Evolutionary conservation across 2,329 filamentous ascomycete species (phyloP).

Genomic region (Colletotrichum salicis): DNA sequence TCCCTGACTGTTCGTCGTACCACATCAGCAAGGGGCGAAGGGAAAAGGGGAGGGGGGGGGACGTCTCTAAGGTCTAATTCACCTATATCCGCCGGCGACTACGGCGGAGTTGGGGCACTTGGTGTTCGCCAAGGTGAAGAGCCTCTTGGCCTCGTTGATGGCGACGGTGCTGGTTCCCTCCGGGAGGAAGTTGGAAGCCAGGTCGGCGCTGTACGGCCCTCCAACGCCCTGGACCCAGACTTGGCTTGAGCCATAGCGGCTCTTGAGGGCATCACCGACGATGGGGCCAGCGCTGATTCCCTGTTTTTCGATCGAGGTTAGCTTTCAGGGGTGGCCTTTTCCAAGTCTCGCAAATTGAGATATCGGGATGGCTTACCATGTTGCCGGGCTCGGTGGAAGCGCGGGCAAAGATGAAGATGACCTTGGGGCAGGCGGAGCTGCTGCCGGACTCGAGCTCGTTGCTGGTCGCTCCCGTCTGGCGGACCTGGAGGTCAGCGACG

Average conservation of each 20-base stretch:
- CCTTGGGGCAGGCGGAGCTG: slow-evolving; percentile 45
- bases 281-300: slow-evolving; percentile 43
- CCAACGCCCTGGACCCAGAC: slow-evolving; percentile 58
- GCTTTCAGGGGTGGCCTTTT: not conserved
- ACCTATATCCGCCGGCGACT: slow-evolving; percentile 52
- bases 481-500: slow-evolving; percentile 26
- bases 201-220: slow-evolving; percentile 48
- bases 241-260: slow-evolving; percentile 38
- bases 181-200: slow-evolving; percentile 50
- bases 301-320: slow-evolving; percentile 31
- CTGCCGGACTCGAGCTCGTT: slow-evolving; percentile 44
- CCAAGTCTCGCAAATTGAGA: not conserved
- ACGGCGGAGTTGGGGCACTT: slow-evolving; percentile 57
- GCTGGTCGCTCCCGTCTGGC: slow-evolving; percentile 38
- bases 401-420: slow-evolving; percentile 54
- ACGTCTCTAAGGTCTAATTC: not conserved
- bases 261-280: slow-evolving; percentile 43
- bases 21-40: not conserved
- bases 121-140: slow-evolving; percentile 51
- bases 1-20: slow-evolving; percentile 47
- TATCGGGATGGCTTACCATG: slow-evolving; percentile 42
- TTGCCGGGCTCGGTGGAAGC: slow-evolving; percentile 52
- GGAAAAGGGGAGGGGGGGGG: not conserved
- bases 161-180: slow-evolving; percentile 48
- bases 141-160: slow-evolving; percentile 52